A percentile compares a stretch with the other conserved stretches of the same genome.
Evolutionary conservation across 2,329 filamentous ascomycete genomes (phyloP).

Genomic region (Lachnellula subtilissima): DNA sequence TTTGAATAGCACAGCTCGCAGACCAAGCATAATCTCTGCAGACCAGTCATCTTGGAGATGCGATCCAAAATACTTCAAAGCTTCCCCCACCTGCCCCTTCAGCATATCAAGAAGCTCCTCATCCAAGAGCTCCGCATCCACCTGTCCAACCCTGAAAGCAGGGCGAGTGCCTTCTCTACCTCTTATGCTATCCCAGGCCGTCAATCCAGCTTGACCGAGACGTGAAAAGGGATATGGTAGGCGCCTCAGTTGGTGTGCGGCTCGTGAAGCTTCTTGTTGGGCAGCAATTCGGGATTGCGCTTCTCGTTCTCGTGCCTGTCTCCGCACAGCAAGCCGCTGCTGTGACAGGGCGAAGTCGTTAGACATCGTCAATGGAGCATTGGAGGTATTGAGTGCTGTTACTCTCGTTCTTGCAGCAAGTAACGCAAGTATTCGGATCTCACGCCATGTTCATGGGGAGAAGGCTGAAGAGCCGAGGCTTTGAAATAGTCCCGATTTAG

Average conservation of each 20-base stretch:
- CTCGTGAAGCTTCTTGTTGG: slow-evolving; percentile 47
- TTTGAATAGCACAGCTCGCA: slow-evolving; percentile 84
- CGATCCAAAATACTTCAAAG: slow-evolving; percentile 76
- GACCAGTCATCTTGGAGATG: slow-evolving; percentile 82
- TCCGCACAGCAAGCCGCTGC: slow-evolving; percentile 76
- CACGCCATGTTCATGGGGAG: not conserved
- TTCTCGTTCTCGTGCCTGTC: slow-evolving; percentile 67
- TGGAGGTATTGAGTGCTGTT: not conserved
- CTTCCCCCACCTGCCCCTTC: slow-evolving; percentile 80
- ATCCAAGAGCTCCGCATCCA: slow-evolving; percentile 91
- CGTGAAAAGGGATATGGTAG: slow-evolving; percentile 60
- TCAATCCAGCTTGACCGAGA: slow-evolving; percentile 44
- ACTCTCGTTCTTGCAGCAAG: not conserved
- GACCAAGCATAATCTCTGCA: slow-evolving; percentile 72
- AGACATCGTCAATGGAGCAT: slow-evolving; percentile 28
- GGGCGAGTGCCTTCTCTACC: slow-evolving; percentile 76
- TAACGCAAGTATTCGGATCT: not conserved
- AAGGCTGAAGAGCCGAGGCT: not conserved
- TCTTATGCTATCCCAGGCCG: slow-evolving; percentile 65
- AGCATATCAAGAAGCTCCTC: slow-evolving; percentile 86
- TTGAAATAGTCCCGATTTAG: not conserved
- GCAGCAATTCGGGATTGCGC: slow-evolving; percentile 51
- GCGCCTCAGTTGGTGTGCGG: slow-evolving; percentile 50
- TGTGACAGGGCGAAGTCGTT: slow-evolving; percentile 76
- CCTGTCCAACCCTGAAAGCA: slow-evolving; percentile 88